Percentiles rank a stretch among this genome's conserved stretches.
These are phyloP conservation scores for Arachis hypogaea DNA, from an alignment of 306 rosid genomes.

Conservation along the genomic window DNA sequence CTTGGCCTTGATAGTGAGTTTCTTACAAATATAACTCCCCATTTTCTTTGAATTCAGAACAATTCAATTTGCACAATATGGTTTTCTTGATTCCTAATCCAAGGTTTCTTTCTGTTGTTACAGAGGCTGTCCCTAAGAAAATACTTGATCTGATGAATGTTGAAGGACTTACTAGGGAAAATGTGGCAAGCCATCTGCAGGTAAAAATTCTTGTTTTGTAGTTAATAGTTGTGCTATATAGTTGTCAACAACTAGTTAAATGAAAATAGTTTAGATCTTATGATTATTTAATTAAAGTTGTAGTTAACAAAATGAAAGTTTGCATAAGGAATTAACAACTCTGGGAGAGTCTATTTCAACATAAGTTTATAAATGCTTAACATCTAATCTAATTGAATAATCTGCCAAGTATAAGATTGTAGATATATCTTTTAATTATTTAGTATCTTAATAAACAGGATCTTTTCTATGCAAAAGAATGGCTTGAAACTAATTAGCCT, in stretches of 20 bases:
- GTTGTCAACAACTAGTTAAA: constrained; percentile 12
- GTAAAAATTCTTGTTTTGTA: constrained; percentile 43
- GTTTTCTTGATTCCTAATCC: constrained; percentile 29
- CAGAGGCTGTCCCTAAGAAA: constrained; percentile 93
- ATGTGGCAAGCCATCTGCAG: constrained; percentile 94
- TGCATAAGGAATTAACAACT: neutral
- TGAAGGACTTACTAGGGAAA: constrained; percentile 86
- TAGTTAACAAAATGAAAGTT: constrained; percentile 4
- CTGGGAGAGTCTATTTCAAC: neutral
- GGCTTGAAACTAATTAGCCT: neutral
- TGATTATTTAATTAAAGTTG: neutral
- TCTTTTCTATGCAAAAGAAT: neutral
- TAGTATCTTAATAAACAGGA: neutral
- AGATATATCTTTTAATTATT: constrained; percentile 9
- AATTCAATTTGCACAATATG: neutral
- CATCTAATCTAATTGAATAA: neutral
- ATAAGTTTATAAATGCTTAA: neutral
- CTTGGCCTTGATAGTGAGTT: constrained; percentile 80
- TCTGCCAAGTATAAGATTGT: neutral
- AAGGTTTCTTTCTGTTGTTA: constrained; percentile 33
- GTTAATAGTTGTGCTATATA: constrained; percentile 1
- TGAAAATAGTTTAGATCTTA: constrained; percentile 7
- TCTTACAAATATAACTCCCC: neutral
- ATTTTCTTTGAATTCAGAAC: constrained; percentile 15
- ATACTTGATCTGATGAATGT: constrained; percentile 90